These are phyloP conservation scores for Gloeophyllum trabeum DNA, from an alignment of 768 basidiomycete genomes.

Conservation along the genomic window DNA sequence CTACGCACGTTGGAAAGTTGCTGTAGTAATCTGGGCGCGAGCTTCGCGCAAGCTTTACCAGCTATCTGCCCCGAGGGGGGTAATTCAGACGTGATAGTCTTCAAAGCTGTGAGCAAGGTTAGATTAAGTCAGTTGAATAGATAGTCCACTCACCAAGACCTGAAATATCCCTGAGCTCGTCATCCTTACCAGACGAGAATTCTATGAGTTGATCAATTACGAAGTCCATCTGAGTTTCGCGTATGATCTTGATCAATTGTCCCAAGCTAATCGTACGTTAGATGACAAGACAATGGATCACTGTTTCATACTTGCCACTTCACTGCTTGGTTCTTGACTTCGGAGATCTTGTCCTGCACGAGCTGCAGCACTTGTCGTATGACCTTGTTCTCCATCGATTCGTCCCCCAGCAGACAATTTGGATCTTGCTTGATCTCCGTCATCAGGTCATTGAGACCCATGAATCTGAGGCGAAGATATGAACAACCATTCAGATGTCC, in stretches of 20 bases:
- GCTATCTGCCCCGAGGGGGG: constrained; percentile 76
- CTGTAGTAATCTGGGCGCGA: constrained; percentile 72
- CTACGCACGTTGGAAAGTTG: constrained; percentile 64
- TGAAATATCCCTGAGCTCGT: constrained; percentile 90
- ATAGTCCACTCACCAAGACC: constrained; percentile 55
- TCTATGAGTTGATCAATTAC: constrained; percentile 87
- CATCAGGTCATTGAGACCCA: constrained; percentile 94
- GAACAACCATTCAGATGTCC: background rate
- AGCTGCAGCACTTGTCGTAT: constrained; percentile 75
- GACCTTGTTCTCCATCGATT: constrained; percentile 74
- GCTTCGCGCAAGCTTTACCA: constrained; percentile 66
- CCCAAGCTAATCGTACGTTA: constrained; percentile 73
- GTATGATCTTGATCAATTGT: constrained; percentile 82
- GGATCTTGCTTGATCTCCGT: constrained; percentile 77
- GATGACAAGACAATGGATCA: background rate
- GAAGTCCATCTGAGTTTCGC: constrained; percentile 69
- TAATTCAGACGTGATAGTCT: constrained; percentile 89
- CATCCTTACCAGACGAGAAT: constrained; percentile 78
- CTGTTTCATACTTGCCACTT: constrained; percentile 58
- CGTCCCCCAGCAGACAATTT: constrained; percentile 70
- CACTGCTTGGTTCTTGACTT: constrained; percentile 96
- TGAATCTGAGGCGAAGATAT: constrained; percentile 49
- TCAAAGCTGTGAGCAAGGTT: constrained; percentile 49
- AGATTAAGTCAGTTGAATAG: background rate
- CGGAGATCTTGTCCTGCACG: constrained; percentile 91